Conservation (phyloP, 495 filamentous ascomycete species). For the Daldinia concentrica region DNA sequence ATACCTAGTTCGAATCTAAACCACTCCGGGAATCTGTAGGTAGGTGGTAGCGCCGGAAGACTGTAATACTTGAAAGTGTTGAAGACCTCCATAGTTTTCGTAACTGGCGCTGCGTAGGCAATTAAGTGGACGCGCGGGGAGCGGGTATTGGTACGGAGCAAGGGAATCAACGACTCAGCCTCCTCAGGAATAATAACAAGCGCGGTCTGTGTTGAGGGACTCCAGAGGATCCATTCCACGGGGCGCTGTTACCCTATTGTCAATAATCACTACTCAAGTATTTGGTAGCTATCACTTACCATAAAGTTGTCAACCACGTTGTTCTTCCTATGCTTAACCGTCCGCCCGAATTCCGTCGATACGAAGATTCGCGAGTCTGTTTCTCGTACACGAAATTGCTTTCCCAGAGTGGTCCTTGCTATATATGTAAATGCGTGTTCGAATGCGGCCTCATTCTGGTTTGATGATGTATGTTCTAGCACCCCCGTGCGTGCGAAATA, state of each 20-base stretch:
- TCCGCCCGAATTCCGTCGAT: constrained; percentile 49
- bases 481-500: constrained; percentile 43
- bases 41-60: constrained; percentile 54
- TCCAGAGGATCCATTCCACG: constrained; percentile 55
- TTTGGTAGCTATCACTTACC: constrained; percentile 27
- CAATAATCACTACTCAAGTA: constrained; percentile 8
- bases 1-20: constrained; percentile 64
- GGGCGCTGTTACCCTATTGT: constrained; percentile 45
- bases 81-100: constrained; percentile 63
- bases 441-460: constrained; percentile 15
- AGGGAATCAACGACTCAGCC: constrained; percentile 58
- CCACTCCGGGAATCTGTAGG: constrained; percentile 53
- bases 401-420: constrained; percentile 41
- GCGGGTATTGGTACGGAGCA: constrained; percentile 40
- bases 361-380: constrained; percentile 47
- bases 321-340: constrained; percentile 19
- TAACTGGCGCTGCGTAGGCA: constrained; percentile 63
- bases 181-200: constrained; percentile 66
- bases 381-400: constrained; percentile 33
- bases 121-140: constrained; percentile 50
- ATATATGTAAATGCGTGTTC: constrained; percentile 45
- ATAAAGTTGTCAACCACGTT: constrained; percentile 44
- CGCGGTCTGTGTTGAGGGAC: constrained; percentile 45
- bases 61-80: constrained; percentile 59
- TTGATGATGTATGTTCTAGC: background rate